These are phyloP conservation scores for Gentiana straminea DNA, from an alignment of 257 asterid genomes.

Conservation along the genomic window DNA sequence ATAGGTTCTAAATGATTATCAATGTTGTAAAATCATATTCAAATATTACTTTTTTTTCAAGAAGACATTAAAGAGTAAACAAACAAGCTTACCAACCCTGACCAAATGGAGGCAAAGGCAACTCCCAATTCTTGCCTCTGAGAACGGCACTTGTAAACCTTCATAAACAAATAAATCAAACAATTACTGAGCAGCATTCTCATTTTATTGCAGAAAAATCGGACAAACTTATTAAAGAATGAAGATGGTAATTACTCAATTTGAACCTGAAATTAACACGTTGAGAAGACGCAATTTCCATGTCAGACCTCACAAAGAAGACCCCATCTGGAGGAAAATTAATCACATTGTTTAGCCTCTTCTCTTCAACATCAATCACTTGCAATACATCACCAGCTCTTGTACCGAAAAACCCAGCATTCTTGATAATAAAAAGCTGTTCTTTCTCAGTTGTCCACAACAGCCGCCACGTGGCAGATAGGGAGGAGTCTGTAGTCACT, in stretches of 20 bases:
- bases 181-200: neutral
- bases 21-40: too few relatives aligned
- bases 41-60: too few relatives aligned
- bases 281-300: constrained; percentile 63
- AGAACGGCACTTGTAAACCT: constrained; percentile 90
- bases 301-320: constrained; percentile 81
- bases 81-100: constrained; percentile 67
- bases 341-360: constrained; percentile 64
- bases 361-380: constrained; percentile 61
- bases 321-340: constrained; percentile 88
- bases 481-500: constrained; percentile 46
- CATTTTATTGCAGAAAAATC: neutral
- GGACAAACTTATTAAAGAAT: too few relatives aligned
- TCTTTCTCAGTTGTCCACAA: constrained; percentile 99
- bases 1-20: too few relatives aligned
- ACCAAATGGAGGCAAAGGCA: constrained; percentile 93
- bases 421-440: constrained; percentile 64
- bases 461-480: constrained; percentile 82
- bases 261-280: constrained; percentile 66
- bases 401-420: constrained; percentile 61
- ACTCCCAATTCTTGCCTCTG: constrained; percentile 75
- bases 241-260: neutral
- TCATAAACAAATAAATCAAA: constrained; percentile 6
- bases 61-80: neutral
- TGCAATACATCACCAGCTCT: constrained; percentile 78